A percentile compares a stretch with the other conserved stretches of the same genome.
These are phyloP conservation scores for Medicago ruthenica DNA, from an alignment of 306 rosid species.

Conservation along the genomic window DNA sequence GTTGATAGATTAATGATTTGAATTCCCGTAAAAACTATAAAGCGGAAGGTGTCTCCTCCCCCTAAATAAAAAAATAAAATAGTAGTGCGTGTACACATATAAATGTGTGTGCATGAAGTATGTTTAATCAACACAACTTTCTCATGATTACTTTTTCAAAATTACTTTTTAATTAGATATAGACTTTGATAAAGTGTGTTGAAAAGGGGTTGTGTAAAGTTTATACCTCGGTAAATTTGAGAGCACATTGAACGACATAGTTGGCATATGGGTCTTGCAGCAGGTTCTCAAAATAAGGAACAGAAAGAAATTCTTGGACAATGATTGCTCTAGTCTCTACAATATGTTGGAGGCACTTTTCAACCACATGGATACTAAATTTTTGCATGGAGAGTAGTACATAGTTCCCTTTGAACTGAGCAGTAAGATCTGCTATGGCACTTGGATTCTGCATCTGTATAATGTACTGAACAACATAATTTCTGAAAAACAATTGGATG, in stretches of 20 bases:
- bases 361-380: constrained; percentile 78
- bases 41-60: no score
- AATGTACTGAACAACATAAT: constrained; percentile 72
- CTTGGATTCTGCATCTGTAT: constrained; percentile 57
- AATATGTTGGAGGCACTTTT: constrained; percentile 61
- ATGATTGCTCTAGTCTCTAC: constrained; percentile 56
- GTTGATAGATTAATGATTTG: no score
- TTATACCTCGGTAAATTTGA: constrained; percentile 58
- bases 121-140: no score
- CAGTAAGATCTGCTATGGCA: constrained; percentile 45
- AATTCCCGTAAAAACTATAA: no score
- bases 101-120: no score
- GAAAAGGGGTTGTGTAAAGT: no score
- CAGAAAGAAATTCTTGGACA: constrained; percentile 58
- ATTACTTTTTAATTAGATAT: no score
- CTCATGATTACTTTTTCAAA: no score
- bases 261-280: constrained; percentile 79
- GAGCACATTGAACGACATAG: constrained; percentile 75
- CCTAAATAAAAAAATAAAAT: no score
- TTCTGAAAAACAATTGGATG: constrained; percentile 47
- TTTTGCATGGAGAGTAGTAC: constrained; percentile 62
- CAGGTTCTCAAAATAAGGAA: constrained; percentile 57
- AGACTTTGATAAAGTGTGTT: no score
- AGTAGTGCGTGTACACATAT: no score
- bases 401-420: constrained; percentile 65